Evolutionary conservation across 176 grass and related monocot genomes (phyloP).

Genomic region (Oryza rufipogon): DNA sequence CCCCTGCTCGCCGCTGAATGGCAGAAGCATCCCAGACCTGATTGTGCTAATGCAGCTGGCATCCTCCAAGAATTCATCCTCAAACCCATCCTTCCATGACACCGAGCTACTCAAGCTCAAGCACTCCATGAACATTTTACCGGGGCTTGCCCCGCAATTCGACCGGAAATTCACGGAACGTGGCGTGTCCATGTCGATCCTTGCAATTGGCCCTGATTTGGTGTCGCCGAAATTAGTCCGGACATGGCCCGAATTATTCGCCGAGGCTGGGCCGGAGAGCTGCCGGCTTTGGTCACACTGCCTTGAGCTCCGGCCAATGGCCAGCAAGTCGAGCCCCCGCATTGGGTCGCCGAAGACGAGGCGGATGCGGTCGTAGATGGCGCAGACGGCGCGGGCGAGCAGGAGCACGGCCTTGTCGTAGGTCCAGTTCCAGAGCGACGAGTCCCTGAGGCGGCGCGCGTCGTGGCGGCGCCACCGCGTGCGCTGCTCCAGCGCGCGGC

Average conservation of each 20-base stretch:
- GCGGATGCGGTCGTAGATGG: conserved; percentile 68
- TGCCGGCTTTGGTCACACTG: conserved; percentile 45
- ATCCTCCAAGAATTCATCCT: conserved; percentile 62
- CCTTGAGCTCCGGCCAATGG: conserved; percentile 13
- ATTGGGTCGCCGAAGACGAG: conserved; percentile 78
- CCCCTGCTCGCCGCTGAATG: conserved; percentile 51
- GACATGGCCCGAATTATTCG: conserved; percentile 44
- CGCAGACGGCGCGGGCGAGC: conserved; percentile 75
- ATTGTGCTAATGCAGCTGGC: conserved; percentile 60
- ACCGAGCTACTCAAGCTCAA: conserved; percentile 68
- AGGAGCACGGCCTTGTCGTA: conserved; percentile 86
- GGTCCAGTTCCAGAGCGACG: conserved; percentile 88
- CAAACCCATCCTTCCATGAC: conserved; percentile 47
- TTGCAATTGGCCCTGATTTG: conserved; percentile 54
- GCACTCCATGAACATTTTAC: conserved; percentile 88
- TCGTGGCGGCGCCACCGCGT: conserved; percentile 80
- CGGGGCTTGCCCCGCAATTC: conserved; percentile 57
- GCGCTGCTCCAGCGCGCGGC: conserved; percentile 71
- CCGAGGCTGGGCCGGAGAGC: conserved; percentile 43
- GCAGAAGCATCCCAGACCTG: conserved; percentile 59
- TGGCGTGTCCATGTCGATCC: conserved; percentile 21
- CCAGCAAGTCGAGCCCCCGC: conserved; percentile 58
- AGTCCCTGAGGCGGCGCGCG: conserved; percentile 61
- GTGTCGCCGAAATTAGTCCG: neutral
- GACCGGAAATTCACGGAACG: conserved; percentile 41